A percentile compares a stretch with the other conserved stretches of the same genome.
phyloP scores from a whole-genome alignment of 2,329 filamentous ascomycete genomes.

The Iodosphaeria phyllophila region DNA sequence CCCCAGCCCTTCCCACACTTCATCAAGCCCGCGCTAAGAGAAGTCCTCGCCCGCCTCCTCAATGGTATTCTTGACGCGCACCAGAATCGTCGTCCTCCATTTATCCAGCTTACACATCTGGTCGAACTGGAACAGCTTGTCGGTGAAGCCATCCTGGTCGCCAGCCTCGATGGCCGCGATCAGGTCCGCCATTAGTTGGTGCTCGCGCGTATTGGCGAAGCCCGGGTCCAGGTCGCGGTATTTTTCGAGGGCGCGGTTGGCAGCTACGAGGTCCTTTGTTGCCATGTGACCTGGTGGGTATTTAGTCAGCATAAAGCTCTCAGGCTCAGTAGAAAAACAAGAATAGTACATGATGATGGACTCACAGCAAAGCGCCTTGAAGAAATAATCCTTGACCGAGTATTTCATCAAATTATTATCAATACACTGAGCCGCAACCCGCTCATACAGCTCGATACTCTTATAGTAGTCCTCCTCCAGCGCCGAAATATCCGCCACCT shows the following conservation, averaged over 20 bases:
- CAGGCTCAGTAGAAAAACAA: too few relatives aligned
- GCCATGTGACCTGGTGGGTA: too few relatives aligned
- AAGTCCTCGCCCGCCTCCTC: conserved; percentile 27
- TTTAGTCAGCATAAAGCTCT: too few relatives aligned
- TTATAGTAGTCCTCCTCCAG: conserved; percentile 71
- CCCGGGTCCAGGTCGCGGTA: conserved; percentile 65
- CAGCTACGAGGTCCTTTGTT: conserved; percentile 54
- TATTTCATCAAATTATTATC: conserved; percentile 87
- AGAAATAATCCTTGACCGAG: conserved; percentile 87
- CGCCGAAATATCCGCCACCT: conserved; percentile 75
- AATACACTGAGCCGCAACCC: conserved; percentile 59
- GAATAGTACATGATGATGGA: too few relatives aligned
- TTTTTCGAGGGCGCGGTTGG: conserved; percentile 60
- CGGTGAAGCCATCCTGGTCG: conserved; percentile 67
- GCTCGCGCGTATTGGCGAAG: conserved; percentile 63
- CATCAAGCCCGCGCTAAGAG: conserved; percentile 7
- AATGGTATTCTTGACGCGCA: conserved; percentile 70
- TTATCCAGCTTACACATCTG: conserved; percentile 87
- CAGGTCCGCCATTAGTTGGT: conserved; percentile 64
- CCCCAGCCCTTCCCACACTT: not conserved
- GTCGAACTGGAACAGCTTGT: conserved; percentile 78
- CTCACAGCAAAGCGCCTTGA: conserved; percentile 89
- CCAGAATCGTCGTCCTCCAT: conserved; percentile 82
- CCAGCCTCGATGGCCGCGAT: conserved; percentile 55
- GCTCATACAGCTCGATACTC: conserved; percentile 67